Conservation (phyloP, 805 yeast genomes). For the Candida ponderosae region DNA sequence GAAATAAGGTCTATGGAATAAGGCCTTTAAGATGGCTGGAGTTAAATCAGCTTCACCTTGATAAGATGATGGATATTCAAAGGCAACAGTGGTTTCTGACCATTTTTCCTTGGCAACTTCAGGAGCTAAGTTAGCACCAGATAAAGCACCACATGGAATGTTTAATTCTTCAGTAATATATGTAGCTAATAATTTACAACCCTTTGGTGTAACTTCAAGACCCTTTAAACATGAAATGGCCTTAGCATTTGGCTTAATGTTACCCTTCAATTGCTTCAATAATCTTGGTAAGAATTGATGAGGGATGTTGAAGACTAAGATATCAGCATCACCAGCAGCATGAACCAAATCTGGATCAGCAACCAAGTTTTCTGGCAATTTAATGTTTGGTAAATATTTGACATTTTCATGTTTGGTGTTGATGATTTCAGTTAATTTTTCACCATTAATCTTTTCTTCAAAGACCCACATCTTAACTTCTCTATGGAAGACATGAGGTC, state of each 20-base stretch:
- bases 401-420: slow-evolving; percentile 90
- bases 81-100: slow-evolving; percentile 98
- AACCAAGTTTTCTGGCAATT: slow-evolving; percentile 74
- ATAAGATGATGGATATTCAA: slow-evolving; percentile 59
- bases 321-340: slow-evolving; percentile 75
- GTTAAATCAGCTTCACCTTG: slow-evolving; percentile 49
- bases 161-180: slow-evolving; percentile 76
- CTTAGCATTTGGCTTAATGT: slow-evolving; percentile 60
- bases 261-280: slow-evolving; percentile 68
- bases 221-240: slow-evolving; percentile 97
- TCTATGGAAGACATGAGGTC: slow-evolving; percentile 63
- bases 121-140: slow-evolving; percentile 96
- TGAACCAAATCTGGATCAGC: slow-evolving; percentile 82
- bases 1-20: slow-evolving; percentile 97
- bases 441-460: slow-evolving; percentile 75
- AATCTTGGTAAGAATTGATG: slow-evolving; percentile 88
- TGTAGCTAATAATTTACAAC: slow-evolving; percentile 76
- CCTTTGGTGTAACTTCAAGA: slow-evolving; percentile 68
- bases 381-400: slow-evolving; percentile 84
- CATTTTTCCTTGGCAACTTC: slow-evolving; percentile 94
- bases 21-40: slow-evolving; percentile 58
- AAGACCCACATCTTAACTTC: slow-evolving; percentile 95
- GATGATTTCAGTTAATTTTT: slow-evolving; percentile 75
- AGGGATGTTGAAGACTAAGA: slow-evolving; percentile 90
- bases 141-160: slow-evolving; percentile 89